A percentile compares a stretch with the other conserved stretches of the same genome.
These are phyloP conservation scores for Saccharomyces pastorianus DNA, from an alignment of 1,139 yeast species.

Conservation along the genomic window DNA sequence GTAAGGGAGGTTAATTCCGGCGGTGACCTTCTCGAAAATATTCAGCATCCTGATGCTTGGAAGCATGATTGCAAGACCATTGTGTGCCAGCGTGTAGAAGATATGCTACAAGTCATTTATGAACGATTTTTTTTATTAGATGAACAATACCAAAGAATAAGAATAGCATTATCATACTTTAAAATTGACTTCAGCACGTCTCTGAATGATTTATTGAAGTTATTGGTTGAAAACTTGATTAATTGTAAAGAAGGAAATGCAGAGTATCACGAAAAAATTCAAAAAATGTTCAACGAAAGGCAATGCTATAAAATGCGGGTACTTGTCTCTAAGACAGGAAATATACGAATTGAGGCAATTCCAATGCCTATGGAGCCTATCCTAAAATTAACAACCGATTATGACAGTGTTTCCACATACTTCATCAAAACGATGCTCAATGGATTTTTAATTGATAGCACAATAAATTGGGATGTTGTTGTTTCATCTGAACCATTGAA, in stretches of 20 bases:
- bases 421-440: constrained; percentile 18
- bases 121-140: constrained; percentile 51
- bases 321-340: constrained; percentile 42
- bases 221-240: constrained; percentile 33
- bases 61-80: neutral
- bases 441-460: constrained; percentile 24
- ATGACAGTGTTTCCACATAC: constrained; percentile 6
- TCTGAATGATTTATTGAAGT: constrained; percentile 37
- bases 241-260: constrained; percentile 15
- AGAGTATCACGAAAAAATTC: constrained; percentile 17
- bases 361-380: constrained; percentile 26
- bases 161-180: constrained; percentile 49
- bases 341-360: constrained; percentile 39
- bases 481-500: constrained; percentile 48
- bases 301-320: constrained; percentile 54
- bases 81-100: constrained; percentile 8
- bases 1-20: neutral
- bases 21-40: constrained; percentile 16
- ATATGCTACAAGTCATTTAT: constrained; percentile 11
- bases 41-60: constrained; percentile 6
- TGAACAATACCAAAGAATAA: constrained; percentile 56
- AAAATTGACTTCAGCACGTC: constrained; percentile 41
- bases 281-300: constrained; percentile 16
- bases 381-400: neutral
- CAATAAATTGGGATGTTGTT: constrained; percentile 49